A percentile compares a stretch with the other conserved stretches of the same genome.
phyloP scores from a whole-genome alignment of 129 eudicot genomes.

The Saussurea involucrata region DNA sequence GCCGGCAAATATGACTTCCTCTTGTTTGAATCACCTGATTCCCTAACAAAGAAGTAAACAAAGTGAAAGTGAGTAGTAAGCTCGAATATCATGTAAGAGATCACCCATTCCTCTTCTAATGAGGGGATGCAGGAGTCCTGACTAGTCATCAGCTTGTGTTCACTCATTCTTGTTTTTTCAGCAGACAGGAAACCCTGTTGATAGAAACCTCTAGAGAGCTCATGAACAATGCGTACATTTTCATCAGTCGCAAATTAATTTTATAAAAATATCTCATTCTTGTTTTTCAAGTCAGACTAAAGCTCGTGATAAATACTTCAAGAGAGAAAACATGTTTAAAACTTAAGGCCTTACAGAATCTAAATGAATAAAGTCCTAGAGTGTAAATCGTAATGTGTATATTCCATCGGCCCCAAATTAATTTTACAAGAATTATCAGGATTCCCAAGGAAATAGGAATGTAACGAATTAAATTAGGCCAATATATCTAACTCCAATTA shows the following conservation, averaged over 20 bases:
- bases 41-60: conserved; percentile 43
- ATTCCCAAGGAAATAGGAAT: not conserved
- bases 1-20: conserved; percentile 86
- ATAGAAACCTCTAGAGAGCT: not conserved
- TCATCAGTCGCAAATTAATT: not conserved
- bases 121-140: not conserved
- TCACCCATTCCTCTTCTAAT: not conserved
- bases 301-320: not conserved
- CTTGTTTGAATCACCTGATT: conserved; percentile 92
- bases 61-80: not conserved
- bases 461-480: not conserved
- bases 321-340: not conserved
- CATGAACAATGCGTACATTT: not conserved
- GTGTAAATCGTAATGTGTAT: not conserved
- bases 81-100: not conserved
- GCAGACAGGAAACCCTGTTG: not conserved
- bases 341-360: not conserved
- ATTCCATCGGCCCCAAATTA: not conserved
- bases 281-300: not conserved
- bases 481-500: not conserved
- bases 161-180: conserved; percentile 2
- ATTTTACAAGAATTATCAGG: not conserved
- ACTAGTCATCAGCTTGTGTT: not conserved
- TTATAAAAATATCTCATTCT: not conserved
- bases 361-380: not conserved